Conservation (phyloP, 2,329 filamentous ascomycete species). For the Phyllosticta ampelicida region DNA sequence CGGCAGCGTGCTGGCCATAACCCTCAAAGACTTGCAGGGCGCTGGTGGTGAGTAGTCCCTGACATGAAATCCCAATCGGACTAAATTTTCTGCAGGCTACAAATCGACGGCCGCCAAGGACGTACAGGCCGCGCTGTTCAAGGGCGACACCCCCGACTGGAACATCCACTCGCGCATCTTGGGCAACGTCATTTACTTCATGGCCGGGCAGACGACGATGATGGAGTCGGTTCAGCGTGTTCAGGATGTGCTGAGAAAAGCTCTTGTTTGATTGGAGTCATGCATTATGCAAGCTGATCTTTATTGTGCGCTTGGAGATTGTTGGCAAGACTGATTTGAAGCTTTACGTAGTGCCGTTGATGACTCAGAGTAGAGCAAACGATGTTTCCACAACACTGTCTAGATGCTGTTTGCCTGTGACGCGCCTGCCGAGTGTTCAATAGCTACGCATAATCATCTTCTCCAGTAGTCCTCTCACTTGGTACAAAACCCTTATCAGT, state of each 20-base stretch:
- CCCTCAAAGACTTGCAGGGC: slow-evolving; percentile 39
- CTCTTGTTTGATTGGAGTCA: not conserved
- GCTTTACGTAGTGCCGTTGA: too few relatives aligned
- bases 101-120: slow-evolving; percentile 45
- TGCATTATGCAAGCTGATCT: too few relatives aligned
- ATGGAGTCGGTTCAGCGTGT: not conserved
- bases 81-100: slow-evolving; percentile 34
- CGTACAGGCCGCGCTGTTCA: slow-evolving; percentile 40
- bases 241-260: not conserved
- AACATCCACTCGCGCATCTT: slow-evolving; percentile 49
- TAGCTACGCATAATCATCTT: too few relatives aligned
- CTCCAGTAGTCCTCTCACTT: too few relatives aligned
- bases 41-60: slow-evolving; percentile 25
- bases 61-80: slow-evolving; percentile 14
- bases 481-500: too few relatives aligned
- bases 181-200: slow-evolving; percentile 51
- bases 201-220: slow-evolving; percentile 38
- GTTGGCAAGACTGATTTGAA: too few relatives aligned
- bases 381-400: too few relatives aligned
- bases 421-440: too few relatives aligned
- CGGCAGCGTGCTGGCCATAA: slow-evolving; percentile 63
- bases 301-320: too few relatives aligned
- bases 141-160: slow-evolving; percentile 32
- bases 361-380: too few relatives aligned
- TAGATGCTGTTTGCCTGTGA: too few relatives aligned